A percentile compares a stretch with the other conserved stretches of the same genome.
These are phyloP conservation scores for Lipomyces kockii DNA, from an alignment of 805 yeast genomes.

Conservation along the genomic window DNA sequence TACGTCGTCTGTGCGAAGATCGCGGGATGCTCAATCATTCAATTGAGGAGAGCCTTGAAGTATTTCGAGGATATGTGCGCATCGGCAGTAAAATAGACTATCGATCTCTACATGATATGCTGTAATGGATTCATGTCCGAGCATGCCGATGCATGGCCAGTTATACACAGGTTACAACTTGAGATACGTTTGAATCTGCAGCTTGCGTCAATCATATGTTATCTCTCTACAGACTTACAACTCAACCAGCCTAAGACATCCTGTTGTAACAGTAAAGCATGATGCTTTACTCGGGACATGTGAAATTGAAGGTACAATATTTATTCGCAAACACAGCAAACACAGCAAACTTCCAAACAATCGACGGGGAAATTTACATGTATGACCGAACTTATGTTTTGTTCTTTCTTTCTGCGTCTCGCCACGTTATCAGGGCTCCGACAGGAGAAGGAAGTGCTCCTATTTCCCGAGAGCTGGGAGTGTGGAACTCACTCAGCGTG, in stretches of 20 bases:
- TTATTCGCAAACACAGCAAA: too few species aligned
- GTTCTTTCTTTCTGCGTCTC: too few species aligned
- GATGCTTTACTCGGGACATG: too few species aligned
- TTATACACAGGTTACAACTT: background rate
- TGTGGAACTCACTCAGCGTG: too few species aligned
- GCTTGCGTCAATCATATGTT: background rate
- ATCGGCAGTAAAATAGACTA: slow-evolving; percentile 7
- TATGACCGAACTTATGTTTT: too few species aligned
- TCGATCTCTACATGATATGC: background rate
- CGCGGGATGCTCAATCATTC: slow-evolving; percentile 23
- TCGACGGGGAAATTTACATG: too few species aligned
- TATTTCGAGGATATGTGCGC: slow-evolving; percentile 7
- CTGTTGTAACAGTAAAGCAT: too few species aligned
- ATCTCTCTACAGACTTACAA: background rate
- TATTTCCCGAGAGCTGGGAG: too few species aligned
- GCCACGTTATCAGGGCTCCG: too few species aligned
- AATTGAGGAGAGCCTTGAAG: slow-evolving; percentile 14
- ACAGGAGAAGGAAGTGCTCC: too few species aligned
- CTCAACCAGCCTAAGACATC: background rate
- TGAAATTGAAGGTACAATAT: too few species aligned
- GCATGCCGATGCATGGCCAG: background rate
- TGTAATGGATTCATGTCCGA: background rate
- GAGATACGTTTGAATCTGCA: background rate
- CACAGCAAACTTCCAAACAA: too few species aligned
- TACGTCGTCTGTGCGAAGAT: slow-evolving; percentile 24